Evolutionary conservation across 352 stramenopile species (phyloP), one percentile per base, ranked within the genome.

Genomic region (Phytophthora pistaciae): DNA sequence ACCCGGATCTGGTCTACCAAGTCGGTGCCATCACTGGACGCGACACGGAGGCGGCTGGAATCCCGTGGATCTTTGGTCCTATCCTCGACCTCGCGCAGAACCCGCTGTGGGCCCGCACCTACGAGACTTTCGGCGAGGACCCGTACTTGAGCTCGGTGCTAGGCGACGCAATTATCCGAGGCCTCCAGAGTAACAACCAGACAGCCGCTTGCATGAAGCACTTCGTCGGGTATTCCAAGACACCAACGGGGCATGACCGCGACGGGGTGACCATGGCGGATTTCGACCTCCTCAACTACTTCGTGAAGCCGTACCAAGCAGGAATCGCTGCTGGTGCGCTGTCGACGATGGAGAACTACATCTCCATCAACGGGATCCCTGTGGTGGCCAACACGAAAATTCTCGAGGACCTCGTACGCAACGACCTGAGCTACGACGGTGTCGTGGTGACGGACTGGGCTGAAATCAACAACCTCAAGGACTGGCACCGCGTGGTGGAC

Each of bases 41-140:
- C 3, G 95, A 98, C 73, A 98, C 92, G 0, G 68, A 88, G 23
- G 90, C 90, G 1, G 93, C 88, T 0, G 95, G 92, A 1, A 95
- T 98, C 49, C 84, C 84, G 2, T 98, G 92, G 91, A 57, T 98
- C 0, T 98, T 98, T 73, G 83, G 80, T 21, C 94, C 94, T 0
- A 91, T 98, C 18, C 77, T 92, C 13, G 87, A 94, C 31, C 69
- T 98, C 50, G 80, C 85, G 0, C 86, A 92, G 52, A 92, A 98
- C 63, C 90, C 92, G 8, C 74, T 94, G 44, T 98, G 94, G 93
- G 71, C 86, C 2, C 80, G 94, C 11, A 91, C 94, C 6, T 98
- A 93, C 65, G 95, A 98, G 75, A 98, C 93, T 31, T 98, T 98
- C 83, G 91, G 95, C 7, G 91, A 98, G 83, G 93, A 98, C 64